Evolutionary conservation across 2,329 filamentous ascomycete genomes (phyloP).

Genomic region (Bertia moriformis): DNA sequence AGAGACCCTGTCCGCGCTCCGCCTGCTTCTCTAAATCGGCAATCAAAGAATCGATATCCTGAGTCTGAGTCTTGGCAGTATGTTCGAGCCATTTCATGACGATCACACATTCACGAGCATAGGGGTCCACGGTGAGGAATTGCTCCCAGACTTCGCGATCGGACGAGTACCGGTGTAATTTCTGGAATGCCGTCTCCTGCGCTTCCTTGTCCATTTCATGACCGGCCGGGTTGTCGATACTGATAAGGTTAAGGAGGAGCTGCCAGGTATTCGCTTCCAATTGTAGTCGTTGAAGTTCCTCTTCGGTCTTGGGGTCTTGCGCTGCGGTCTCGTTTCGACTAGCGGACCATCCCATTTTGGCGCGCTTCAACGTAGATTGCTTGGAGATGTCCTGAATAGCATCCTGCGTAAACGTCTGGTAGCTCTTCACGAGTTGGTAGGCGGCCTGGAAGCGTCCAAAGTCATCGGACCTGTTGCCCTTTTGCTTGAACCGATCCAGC

Average conservation of each 20-base stretch:
- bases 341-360: neutral
- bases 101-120: conserved; percentile 37
- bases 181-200: conserved; percentile 20
- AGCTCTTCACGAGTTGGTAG: conserved; percentile 28
- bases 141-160: conserved; percentile 43
- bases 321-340: neutral
- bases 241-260: conserved; percentile 36
- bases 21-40: conserved; percentile 32
- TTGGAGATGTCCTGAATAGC: neutral
- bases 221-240: conserved; percentile 27
- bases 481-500: conserved; percentile 36
- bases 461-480: conserved; percentile 14
- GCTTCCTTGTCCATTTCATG: conserved; percentile 14
- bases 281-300: conserved; percentile 30
- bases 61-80: conserved; percentile 30
- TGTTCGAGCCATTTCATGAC: conserved; percentile 45
- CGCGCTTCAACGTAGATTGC: neutral
- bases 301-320: conserved; percentile 3
- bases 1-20: conserved; percentile 32
- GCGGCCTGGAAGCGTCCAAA: conserved; percentile 23
- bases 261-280: conserved; percentile 49
- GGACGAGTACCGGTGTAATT: conserved; percentile 33
- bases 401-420: conserved; percentile 8
- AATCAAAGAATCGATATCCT: conserved; percentile 34
- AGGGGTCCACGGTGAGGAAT: conserved; percentile 38